A percentile compares a stretch with the other conserved stretches of the same genome.
These are phyloP conservation scores for Hypoxylon trugodes DNA, from an alignment of 495 filamentous ascomycete species.

Conservation along the genomic window DNA sequence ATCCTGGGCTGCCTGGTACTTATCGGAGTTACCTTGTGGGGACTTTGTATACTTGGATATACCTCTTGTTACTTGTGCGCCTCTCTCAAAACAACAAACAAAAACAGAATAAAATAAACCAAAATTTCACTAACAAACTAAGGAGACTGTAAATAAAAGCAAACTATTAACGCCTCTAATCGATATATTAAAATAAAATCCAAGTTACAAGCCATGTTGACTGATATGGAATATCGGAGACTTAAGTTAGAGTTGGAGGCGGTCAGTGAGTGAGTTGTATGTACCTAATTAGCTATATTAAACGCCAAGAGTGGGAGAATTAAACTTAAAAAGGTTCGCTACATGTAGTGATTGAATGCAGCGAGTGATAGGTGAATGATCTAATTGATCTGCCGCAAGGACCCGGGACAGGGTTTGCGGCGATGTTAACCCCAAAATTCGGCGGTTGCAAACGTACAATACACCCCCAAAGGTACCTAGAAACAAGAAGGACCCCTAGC, in stretches of 20 bases:
- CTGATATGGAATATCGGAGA: neutral
- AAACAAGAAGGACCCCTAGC: conserved; percentile 29
- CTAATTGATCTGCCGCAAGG: conserved; percentile 34
- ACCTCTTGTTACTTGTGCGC: neutral
- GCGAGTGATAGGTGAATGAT: conserved; percentile 24
- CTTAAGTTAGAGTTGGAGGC: conserved; percentile 17
- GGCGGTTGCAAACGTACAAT: conserved; percentile 20
- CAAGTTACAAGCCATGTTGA: neutral
- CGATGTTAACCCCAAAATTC: conserved; percentile 23
- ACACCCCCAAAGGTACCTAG: conserved; percentile 2
- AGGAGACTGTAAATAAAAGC: neutral
- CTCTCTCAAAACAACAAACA: neutral
- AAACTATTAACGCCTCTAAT: neutral
- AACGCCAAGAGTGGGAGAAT: conserved; percentile 14
- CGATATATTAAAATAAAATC: neutral
- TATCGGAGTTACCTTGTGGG: conserved; percentile 6
- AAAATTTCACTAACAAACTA: neutral
- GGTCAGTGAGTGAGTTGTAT: conserved; percentile 19
- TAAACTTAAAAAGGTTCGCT: conserved; percentile 8
- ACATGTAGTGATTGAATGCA: conserved; percentile 19
- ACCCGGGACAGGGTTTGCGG: conserved; percentile 24
- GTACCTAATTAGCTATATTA: neutral
- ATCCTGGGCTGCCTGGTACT: too few species aligned
- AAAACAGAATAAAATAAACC: neutral
- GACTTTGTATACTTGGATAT: neutral